A percentile compares a stretch with the other conserved stretches of the same genome.
phyloP scores from a whole-genome alignment of 1,139 yeast species.

The Debaryomyces singareniensis region DNA sequence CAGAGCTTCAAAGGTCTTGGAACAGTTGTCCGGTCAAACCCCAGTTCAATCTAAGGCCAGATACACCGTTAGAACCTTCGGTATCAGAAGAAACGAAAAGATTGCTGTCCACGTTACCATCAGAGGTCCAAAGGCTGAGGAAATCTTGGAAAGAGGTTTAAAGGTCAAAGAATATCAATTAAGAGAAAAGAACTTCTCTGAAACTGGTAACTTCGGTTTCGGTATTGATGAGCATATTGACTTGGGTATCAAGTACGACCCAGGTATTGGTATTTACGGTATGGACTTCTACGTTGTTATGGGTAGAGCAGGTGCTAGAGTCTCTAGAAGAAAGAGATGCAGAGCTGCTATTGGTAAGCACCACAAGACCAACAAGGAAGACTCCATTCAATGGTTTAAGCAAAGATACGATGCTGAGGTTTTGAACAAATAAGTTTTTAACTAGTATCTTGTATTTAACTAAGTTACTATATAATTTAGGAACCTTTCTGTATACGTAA shows the following conservation, averaged over 20 bases:
- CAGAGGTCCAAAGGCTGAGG: constrained; percentile 99
- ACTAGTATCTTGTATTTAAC: constrained; percentile 2
- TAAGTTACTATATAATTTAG: constrained; percentile 4
- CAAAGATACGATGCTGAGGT: constrained; percentile 99
- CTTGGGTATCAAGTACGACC: constrained; percentile 99
- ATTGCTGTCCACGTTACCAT: constrained; percentile 98
- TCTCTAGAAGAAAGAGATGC: constrained; percentile 98
- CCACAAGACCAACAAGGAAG: constrained; percentile 91
- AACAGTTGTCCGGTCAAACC: constrained; percentile 99
- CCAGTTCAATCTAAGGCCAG: constrained; percentile 99
- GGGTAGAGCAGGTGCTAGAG: constrained; percentile 99
- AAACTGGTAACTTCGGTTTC: constrained; percentile 99
- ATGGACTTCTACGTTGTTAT: constrained; percentile 99
- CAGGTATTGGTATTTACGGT: constrained; percentile 99
- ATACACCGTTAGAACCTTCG: constrained; percentile 99
- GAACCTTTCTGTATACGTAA: constrained; percentile 6
- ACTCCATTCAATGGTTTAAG: constrained; percentile 98
- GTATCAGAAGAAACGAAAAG: constrained; percentile 99
- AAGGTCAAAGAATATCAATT: constrained; percentile 99
- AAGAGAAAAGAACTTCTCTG: constrained; percentile 89
- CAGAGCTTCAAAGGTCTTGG: constrained; percentile 99
- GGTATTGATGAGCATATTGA: constrained; percentile 99
- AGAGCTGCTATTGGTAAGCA: constrained; percentile 83
- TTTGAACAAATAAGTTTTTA: constrained; percentile 59
- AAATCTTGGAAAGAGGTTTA: constrained; percentile 99